Evolutionary conservation across 2,329 filamentous ascomycete genomes (phyloP), one percentile per base, ranked within the genome.

Genomic region (Arthrobotrys musiformis): DNA sequence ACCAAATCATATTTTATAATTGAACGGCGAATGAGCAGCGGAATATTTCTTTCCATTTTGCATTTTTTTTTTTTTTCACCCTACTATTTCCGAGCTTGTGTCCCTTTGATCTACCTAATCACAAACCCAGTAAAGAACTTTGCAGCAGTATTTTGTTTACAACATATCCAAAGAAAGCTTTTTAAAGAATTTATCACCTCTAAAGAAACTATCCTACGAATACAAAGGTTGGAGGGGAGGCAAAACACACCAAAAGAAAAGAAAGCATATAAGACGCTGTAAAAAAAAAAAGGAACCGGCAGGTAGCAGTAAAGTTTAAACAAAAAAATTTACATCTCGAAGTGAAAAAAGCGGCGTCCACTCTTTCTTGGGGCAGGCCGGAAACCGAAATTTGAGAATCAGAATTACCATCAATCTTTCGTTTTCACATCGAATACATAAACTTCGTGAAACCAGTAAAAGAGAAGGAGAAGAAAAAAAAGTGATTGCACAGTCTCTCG

Each of bases 321-420:
- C n/a, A n/a, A 58, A 42, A 68, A 58, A 76, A 63, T 70, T 70
- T 76, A 76, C 72, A 76, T 52, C 70, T 52, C 58, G 72, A 76
- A 76, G 63, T 42, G 64, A 76, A 76, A 33, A 28, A 40, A 35
- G 33, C 33, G 40, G 56, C 22, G 48, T 64, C 58, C 48, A 48
- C 68, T 50, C 62, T 72, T 70, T 44, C 33, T 54, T 46, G 7
- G 1, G 7, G 22, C 9, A 11, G 17, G 44, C 54, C 17, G 26
- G 50, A 35, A 15, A 56, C 17, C 13, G 54, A 58, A n/a, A 40
- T 33, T 56, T 40, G 33, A 26, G 54, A 58, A 58, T 58, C 54
- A 40, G 54, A 58, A 58, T 40, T 40, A 72, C 42, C 68, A 19
- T 64, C 58, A 58, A 63, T 46, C 58, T 62, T 58, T 64, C 68